Evolutionary conservation across 164 flowering plant species (phyloP).

Genomic region (Berberis vulgaris): DNA sequence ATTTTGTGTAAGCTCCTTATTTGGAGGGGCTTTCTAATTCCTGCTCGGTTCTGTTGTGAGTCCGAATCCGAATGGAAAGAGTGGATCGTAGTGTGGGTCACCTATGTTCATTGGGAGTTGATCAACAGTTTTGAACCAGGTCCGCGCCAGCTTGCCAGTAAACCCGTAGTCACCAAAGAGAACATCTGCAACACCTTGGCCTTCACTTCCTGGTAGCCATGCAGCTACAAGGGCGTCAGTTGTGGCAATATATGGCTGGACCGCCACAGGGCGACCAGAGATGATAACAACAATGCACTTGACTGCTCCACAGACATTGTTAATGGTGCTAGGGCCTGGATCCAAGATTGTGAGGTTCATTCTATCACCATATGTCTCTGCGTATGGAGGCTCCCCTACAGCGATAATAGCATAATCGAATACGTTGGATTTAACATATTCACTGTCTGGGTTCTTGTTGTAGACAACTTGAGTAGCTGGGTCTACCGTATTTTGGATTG

Average conservation of each 20-base stretch:
- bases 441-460: constrained; percentile 11
- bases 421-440: constrained; percentile 6
- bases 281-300: constrained; percentile 10
- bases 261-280: constrained; percentile 12
- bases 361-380: constrained; percentile 13
- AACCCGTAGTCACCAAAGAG: constrained; percentile 15
- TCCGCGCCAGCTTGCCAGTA: constrained; percentile 14
- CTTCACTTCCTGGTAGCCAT: constrained; percentile 16
- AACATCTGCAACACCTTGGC: constrained; percentile 16
- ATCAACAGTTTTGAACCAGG: constrained; percentile 15
- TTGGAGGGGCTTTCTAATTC: too few species aligned
- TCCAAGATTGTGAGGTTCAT: constrained; percentile 10
- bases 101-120: constrained; percentile 19
- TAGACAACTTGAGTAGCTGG: constrained; percentile 8
- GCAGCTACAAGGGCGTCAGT: constrained; percentile 16
- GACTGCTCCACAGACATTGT: constrained; percentile 7
- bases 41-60: constrained; percentile 3
- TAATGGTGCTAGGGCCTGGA: constrained; percentile 10
- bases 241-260: constrained; percentile 6
- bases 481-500: constrained; percentile 11
- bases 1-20: too few species aligned
- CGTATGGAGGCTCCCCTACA: constrained; percentile 17
- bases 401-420: constrained; percentile 11
- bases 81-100: constrained; percentile 14
- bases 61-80: constrained; percentile 13